A percentile compares a stretch with the other conserved stretches of the same genome.
These are phyloP conservation scores for Hypomontagnella monticulosa DNA, from an alignment of 495 filamentous ascomycete genomes.

Conservation along the genomic window DNA sequence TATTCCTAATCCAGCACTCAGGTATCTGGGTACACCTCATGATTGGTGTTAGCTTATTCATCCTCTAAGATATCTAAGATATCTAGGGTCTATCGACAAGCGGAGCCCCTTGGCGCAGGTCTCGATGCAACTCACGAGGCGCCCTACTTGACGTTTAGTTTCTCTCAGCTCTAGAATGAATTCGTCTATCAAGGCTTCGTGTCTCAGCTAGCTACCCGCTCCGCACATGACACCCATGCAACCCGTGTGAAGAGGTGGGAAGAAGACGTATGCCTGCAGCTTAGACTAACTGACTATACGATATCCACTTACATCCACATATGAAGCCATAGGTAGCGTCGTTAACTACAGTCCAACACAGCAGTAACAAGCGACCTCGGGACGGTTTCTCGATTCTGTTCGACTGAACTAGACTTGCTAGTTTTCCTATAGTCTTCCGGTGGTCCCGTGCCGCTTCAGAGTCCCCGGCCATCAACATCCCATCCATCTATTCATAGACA, in stretches of 20 bases:
- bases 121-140: conserved; percentile 26
- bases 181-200: conserved; percentile 17
- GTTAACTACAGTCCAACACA: conserved; percentile 22
- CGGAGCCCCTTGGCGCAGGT: conserved; percentile 15
- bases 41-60: conserved; percentile 35
- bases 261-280: background rate
- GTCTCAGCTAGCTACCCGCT: conserved; percentile 20
- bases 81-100: conserved; percentile 27
- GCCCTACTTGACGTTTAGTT: conserved; percentile 4
- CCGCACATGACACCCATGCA: conserved; percentile 1
- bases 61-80: conserved; percentile 18
- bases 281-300: background rate
- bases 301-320: conserved; percentile 20
- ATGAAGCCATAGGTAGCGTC: conserved; percentile 12
- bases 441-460: conserved; percentile 26
- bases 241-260: background rate
- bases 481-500: conserved; percentile 1
- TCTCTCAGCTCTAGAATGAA: conserved; percentile 13
- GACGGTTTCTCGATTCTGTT: conserved; percentile 16
- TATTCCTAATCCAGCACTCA: background rate
- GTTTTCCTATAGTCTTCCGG: conserved; percentile 15
- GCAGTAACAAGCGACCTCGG: conserved; percentile 29
- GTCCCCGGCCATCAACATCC: conserved; percentile 2
- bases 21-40: background rate
- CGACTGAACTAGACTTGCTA: conserved; percentile 25